Evolutionary conservation across 495 filamentous ascomycete genomes (phyloP), one percentile per base, ranked within the genome.

Genomic region (Talaromyces thailandensis): DNA sequence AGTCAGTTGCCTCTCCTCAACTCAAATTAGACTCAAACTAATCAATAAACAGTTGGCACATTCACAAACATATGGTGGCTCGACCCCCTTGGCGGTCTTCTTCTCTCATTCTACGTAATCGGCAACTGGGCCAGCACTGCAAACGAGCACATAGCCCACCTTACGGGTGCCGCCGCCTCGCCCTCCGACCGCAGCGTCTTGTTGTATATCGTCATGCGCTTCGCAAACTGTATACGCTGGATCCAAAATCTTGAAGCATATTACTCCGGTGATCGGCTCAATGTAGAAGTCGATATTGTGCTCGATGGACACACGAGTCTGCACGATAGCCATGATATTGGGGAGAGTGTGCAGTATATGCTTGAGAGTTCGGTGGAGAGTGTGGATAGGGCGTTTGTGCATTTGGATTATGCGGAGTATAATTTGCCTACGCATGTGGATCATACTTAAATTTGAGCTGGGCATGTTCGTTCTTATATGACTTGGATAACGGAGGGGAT

Each of bases 191-290:
- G 91, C 37, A 96, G 93, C 67, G 83, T 96, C 21, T 75, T 97
- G 7, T 79, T 97, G 0, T 97, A 97, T 74, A 81, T 95, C 63
- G 93, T 91, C 1, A 96, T 97, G 92, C 85, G 93, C 2, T 97
- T 97, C 68, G 93, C 92, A 23, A 90, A 88, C 57, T 88, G 88
- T 4, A 93, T 97, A 63, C 86, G 86, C 66, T 88, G 92, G 66
- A 94, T 97, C 43, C 92, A 96, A 68, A 88, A 91, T 24, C 70
- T 96, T 18, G 86, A 93, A 61, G 92, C 92, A 0, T 97, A 97
- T 69, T 91, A 96, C 67, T 83, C 88, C 0, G 93, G 93, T 7
- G 92, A 97, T 65, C 89, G 93, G 72, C 79, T 97, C 16, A 95
- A 91, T 64, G 90, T 95, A 3, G 93, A 95, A 68, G 84, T 88